Evolutionary conservation across 1,139 yeast species (phyloP).

Genomic region (Kodamaea ohmeri): DNA sequence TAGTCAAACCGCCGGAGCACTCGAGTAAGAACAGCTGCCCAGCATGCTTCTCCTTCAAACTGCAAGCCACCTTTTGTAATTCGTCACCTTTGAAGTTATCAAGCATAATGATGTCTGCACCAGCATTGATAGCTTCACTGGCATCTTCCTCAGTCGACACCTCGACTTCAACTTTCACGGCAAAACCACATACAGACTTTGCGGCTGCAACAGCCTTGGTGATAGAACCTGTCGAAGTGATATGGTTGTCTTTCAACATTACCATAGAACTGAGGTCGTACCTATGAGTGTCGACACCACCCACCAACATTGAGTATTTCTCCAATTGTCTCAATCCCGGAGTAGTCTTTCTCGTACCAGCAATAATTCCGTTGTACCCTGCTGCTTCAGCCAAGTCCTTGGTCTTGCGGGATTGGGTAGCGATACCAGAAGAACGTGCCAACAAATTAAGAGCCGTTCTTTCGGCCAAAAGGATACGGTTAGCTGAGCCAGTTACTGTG

Average conservation of each 20-base stretch:
- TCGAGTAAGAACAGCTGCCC: conserved; percentile 63
- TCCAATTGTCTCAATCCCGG: conserved; percentile 89
- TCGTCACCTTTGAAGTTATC: conserved; percentile 79
- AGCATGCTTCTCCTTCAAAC: conserved; percentile 57
- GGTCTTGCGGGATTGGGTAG: conserved; percentile 69
- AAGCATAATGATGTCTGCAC: conserved; percentile 94
- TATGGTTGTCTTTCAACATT: conserved; percentile 93
- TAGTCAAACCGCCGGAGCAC: conserved; percentile 87
- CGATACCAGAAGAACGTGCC: conserved; percentile 84
- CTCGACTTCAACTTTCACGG: conserved; percentile 90
- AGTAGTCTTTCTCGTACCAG: conserved; percentile 98
- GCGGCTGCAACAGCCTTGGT: conserved; percentile 80
- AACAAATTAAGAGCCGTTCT: conserved; percentile 81
- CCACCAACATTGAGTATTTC: conserved; percentile 92
- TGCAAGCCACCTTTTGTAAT: conserved; percentile 62
- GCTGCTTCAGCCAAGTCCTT: conserved; percentile 59
- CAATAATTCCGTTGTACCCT: conserved; percentile 83
- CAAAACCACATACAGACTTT: conserved; percentile 79
- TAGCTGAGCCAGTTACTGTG: conserved; percentile 73
- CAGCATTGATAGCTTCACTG: conserved; percentile 86
- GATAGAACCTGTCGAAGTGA: conserved; percentile 89
- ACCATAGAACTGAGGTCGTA: conserved; percentile 93
- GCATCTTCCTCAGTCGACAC: conserved; percentile 84
- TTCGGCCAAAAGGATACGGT: conserved; percentile 76
- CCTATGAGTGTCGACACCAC: conserved; percentile 91